Evolutionary conservation across 2,329 filamentous ascomycete species (phyloP), one percentile per base, ranked within the genome.

Genomic region (Talaromyces rugulosus): DNA sequence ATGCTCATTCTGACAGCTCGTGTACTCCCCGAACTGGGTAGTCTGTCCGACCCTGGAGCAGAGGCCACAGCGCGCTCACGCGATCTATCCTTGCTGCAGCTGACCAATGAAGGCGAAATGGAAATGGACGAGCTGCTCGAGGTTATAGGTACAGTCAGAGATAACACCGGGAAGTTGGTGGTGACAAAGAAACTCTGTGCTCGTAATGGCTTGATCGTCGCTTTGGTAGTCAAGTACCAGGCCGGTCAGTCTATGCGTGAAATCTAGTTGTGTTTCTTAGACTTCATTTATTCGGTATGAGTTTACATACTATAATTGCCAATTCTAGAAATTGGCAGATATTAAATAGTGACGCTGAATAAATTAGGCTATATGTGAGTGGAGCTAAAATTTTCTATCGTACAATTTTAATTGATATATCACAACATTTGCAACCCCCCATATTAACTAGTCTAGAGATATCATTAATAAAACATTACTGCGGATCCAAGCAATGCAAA

Each of bases 61-160:
- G 57, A 59, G 33, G 47, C 57, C 11, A 36, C 12, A 12, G 57
- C 57, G n/a, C 57, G 47, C 27, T 47, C 57, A 2, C 57, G 57
- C 47, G 50, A 53, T 30, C 14, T 54, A 12, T 30, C 12, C 11
- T n/a, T 33, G 6, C 51, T 53, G 18, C 57, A 59, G 57, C 12
- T 59, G 16, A 33, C 28, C 31, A 59, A 59, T 31, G 57, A 59
- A 16, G 14, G 14, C 28, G 57, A 59, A 52, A 59, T 59, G 33
- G 47, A 42, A 47, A 31, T 58, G 34, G 34, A 27, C 1, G 56
- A 58, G 14, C 42, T 53, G 27, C 16, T 53, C 2, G 50, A 53
- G 16, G 31, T 33, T 4, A 53, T 53, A 30, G 28, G 30, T 16
- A 53, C 50, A 1, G 50, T 53, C 18, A 9, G 50, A 23, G 50